Conservation (phyloP, 176 grass and related monocot species). For the Lolium multiflorum region DNA sequence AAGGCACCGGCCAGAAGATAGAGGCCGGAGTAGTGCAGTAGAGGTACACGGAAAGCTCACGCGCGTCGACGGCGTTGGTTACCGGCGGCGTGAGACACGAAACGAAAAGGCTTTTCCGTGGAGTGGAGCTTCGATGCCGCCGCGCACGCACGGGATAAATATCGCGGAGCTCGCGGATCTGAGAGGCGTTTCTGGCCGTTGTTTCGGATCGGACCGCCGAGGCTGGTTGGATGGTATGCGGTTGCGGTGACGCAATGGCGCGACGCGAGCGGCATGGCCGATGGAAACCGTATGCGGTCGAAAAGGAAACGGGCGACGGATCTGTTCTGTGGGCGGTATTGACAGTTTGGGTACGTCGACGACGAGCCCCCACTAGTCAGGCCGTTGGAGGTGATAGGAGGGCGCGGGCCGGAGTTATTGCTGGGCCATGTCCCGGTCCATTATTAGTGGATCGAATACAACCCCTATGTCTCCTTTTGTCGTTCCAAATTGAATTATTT, state of each 20-base stretch:
- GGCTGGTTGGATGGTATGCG: background rate
- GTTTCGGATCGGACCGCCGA: background rate
- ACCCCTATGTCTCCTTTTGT: background rate
- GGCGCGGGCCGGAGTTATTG: background rate
- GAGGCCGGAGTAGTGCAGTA: background rate
- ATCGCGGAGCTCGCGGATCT: slow-evolving; percentile 25
- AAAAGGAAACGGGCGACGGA: background rate
- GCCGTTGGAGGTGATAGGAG: background rate
- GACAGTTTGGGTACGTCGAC: background rate
- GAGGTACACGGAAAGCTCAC: background rate
- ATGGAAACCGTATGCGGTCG: slow-evolving; percentile 21
- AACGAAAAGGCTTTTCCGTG: slow-evolving; percentile 7
- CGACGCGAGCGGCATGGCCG: slow-evolving; percentile 3
- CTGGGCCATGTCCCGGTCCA: background rate
- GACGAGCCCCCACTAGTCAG: background rate
- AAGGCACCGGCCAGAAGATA: background rate
- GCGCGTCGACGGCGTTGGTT: slow-evolving; percentile 1
- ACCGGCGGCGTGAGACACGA: slow-evolving; percentile 30
- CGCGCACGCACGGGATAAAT: slow-evolving; percentile 3
- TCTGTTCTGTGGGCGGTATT: background rate
- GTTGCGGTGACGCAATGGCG: background rate
- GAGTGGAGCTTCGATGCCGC: slow-evolving; percentile 8
- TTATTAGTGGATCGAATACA: background rate
- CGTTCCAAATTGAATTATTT: background rate
- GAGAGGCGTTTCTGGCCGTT: background rate